Evolutionary conservation across 2,329 filamentous ascomycete species (phyloP).

Genomic region (Diaporthe citri): DNA sequence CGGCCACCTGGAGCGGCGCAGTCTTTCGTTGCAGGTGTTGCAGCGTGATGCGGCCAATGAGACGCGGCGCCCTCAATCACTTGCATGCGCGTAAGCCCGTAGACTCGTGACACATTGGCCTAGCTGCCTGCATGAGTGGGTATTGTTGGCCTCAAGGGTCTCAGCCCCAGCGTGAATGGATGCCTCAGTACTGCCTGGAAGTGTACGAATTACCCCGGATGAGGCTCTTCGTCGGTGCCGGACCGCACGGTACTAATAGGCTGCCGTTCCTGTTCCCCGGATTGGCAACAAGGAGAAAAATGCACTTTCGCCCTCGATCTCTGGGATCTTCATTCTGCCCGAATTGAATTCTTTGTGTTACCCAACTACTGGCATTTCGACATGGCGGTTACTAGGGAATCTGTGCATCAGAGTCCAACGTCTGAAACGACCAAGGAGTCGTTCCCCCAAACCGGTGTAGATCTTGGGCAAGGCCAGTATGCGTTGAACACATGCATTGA

Average conservation of each 20-base stretch:
- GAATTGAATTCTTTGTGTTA: background rate
- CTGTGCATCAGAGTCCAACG: conserved; percentile 7
- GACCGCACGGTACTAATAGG: conserved; percentile 5
- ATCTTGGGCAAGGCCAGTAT: conserved; percentile 18
- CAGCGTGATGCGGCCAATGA: conserved; percentile 5
- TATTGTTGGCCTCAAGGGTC: conserved; percentile 21
- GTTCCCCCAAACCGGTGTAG: background rate
- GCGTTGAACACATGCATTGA: conserved; percentile 15
- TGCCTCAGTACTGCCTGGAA: conserved; percentile 26
- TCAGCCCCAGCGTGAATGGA: conserved; percentile 24
- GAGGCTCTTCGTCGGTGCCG: conserved; percentile 14
- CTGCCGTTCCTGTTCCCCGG: background rate
- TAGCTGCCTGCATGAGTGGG: conserved; percentile 21
- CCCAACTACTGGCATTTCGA: background rate
- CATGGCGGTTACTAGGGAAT: conserved; percentile 17
- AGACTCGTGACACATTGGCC: conserved; percentile 20
- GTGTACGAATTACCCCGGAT: background rate
- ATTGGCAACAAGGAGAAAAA: background rate
- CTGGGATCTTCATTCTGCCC: background rate
- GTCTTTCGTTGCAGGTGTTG: conserved; percentile 17
- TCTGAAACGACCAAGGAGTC: background rate
- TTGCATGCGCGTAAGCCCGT: conserved; percentile 18
- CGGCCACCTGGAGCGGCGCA: conserved; percentile 30
- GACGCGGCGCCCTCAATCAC: background rate
- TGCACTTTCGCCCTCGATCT: background rate